Evolutionary conservation across 371 early-diverging fungal genomes (phyloP).

Genomic region (Chytridiales sp.): DNA sequence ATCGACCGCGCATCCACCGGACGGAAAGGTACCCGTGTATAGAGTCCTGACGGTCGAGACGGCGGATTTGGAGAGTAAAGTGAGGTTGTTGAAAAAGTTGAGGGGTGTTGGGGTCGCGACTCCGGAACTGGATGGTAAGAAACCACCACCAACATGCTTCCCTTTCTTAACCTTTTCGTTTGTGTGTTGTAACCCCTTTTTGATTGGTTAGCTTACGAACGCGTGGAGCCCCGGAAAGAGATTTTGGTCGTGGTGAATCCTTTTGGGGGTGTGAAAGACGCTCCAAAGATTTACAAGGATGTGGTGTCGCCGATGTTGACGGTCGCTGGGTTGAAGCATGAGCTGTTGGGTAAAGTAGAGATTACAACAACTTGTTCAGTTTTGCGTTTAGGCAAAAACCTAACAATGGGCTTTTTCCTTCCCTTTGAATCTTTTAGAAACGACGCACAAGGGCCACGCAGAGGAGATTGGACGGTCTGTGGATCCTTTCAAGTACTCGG

Average conservation of each 20-base stretch:
- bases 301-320: constrained; percentile 65
- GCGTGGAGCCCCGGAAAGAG: constrained; percentile 24
- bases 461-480: constrained; percentile 61
- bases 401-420: too few relatives aligned
- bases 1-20: too few relatives aligned
- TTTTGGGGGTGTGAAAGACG: constrained; percentile 70
- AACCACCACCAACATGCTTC: too few relatives aligned
- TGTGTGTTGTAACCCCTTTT: too few relatives aligned
- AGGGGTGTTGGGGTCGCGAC: too few relatives aligned
- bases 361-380: not conserved
- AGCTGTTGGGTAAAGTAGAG: constrained; percentile 53
- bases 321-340: constrained; percentile 58
- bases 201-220: too few relatives aligned
- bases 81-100: too few relatives aligned
- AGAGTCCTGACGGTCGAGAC: too few relatives aligned
- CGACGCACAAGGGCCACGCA: constrained; percentile 64
- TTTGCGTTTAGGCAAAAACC: not conserved
- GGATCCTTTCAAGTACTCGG: constrained; percentile 56
- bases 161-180: too few relatives aligned
- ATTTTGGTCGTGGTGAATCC: constrained; percentile 66
- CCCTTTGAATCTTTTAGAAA: constrained; percentile 46
- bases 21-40: too few relatives aligned
- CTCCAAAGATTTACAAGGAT: constrained; percentile 56
- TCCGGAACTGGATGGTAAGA: too few relatives aligned
- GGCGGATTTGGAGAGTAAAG: too few relatives aligned